phyloP scores from a whole-genome alignment of 2,329 filamentous ascomycete species.

The Colletotrichum gigasporum region DNA sequence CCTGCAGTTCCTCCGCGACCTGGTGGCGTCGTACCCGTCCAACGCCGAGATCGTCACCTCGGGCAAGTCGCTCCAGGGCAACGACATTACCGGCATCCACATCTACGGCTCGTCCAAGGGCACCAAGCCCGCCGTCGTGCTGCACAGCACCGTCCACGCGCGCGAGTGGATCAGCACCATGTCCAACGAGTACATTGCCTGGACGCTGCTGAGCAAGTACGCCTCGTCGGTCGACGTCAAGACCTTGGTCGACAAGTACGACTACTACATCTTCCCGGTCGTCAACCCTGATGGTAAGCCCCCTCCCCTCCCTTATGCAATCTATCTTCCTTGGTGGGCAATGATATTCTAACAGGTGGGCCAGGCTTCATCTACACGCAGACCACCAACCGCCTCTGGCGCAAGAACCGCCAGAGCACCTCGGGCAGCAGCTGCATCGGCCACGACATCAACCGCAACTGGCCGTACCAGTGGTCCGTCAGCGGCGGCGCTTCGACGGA shows the following conservation, averaged over 20 bases:
- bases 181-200: constrained; percentile 56
- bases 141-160: constrained; percentile 60
- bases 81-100: constrained; percentile 65
- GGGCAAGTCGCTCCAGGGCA: constrained; percentile 51
- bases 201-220: constrained; percentile 52
- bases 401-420: constrained; percentile 57
- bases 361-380: constrained; percentile 62
- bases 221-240: constrained; percentile 40
- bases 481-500: constrained; percentile 53
- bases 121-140: constrained; percentile 53
- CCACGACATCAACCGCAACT: constrained; percentile 62
- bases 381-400: constrained; percentile 61
- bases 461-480: constrained; percentile 57
- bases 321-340: not conserved
- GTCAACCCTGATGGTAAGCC: constrained; percentile 61
- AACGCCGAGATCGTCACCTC: constrained; percentile 52
- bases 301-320: not conserved
- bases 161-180: constrained; percentile 59
- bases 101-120: constrained; percentile 52
- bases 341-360: not conserved
- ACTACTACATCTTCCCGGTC: constrained; percentile 67
- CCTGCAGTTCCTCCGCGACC: constrained; percentile 48
- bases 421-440: constrained; percentile 48
- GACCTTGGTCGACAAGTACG: constrained; percentile 62
- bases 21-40: constrained; percentile 46